Conservation (phyloP, 2,329 filamentous ascomycete genomes). For the Beauveria bassiana region DNA sequence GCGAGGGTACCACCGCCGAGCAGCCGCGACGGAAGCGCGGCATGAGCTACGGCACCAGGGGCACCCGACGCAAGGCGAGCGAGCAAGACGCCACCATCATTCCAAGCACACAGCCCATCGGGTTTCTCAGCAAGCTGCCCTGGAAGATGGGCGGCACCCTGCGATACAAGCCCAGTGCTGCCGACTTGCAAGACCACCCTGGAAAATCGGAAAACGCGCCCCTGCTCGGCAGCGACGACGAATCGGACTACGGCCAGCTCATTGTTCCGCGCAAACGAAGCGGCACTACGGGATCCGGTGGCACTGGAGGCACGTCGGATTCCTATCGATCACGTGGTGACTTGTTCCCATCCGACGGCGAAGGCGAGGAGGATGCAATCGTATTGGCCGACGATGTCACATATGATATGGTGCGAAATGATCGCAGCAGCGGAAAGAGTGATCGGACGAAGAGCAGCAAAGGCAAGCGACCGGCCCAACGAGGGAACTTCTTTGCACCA, state of each 20-base stretch:
- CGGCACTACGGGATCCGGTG: slow-evolving; percentile 69
- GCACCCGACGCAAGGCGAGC: slow-evolving; percentile 40
- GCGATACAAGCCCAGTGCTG: slow-evolving; percentile 83
- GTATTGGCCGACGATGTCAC: slow-evolving; percentile 89
- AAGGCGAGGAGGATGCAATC: slow-evolving; percentile 88
- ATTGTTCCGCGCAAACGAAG: slow-evolving; percentile 51
- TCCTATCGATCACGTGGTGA: slow-evolving; percentile 84
- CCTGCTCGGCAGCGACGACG: slow-evolving; percentile 42
- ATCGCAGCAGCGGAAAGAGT: slow-evolving; percentile 52
- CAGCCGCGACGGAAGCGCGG: slow-evolving; percentile 67
- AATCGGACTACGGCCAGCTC: slow-evolving; percentile 22
- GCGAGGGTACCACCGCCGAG: slow-evolving; percentile 34
- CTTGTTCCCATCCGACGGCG: slow-evolving; percentile 77
- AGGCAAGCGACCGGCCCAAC: slow-evolving; percentile 40
- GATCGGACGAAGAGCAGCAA: slow-evolving; percentile 54
- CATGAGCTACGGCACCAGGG: slow-evolving; percentile 83
- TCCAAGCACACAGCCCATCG: slow-evolving; percentile 74
- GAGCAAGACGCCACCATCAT: slow-evolving; percentile 81
- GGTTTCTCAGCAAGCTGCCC: slow-evolving; percentile 75
- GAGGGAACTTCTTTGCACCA: slow-evolving; percentile 27
- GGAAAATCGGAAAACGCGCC: slow-evolving; percentile 50
- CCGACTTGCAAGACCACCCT: slow-evolving; percentile 83
- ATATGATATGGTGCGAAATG: slow-evolving; percentile 68
- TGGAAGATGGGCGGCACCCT: slow-evolving; percentile 78
- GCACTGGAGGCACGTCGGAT: slow-evolving; percentile 75